Conservation (phyloP, 257 asterid species). For the Solanum boliviense region DNA sequence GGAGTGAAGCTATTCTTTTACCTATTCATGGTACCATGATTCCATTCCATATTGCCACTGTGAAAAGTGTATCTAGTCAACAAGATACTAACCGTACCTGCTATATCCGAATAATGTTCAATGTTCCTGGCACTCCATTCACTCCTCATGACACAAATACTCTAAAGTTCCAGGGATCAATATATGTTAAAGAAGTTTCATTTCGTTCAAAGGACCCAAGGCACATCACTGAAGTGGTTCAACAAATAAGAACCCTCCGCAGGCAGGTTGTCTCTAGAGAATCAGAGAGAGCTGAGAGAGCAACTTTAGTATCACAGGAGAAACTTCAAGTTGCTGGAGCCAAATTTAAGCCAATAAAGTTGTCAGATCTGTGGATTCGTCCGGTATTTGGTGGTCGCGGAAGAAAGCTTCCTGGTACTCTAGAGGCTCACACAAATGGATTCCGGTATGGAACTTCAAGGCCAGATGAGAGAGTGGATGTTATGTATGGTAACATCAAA, state of each 20-base stretch:
- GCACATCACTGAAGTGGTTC: conserved; percentile 20
- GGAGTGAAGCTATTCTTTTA: conserved; percentile 14
- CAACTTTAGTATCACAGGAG: conserved; percentile 17
- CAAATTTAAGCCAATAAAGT: conserved; percentile 15
- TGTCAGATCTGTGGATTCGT: conserved; percentile 10
- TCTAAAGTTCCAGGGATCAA: conserved; percentile 13
- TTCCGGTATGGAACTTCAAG: conserved; percentile 18
- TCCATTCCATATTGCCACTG: conserved; percentile 19
- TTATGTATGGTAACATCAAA: conserved; percentile 17
- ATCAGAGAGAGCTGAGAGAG: conserved; percentile 18
- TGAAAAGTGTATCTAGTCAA: conserved; percentile 22
- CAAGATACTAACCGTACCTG: conserved; percentile 23
- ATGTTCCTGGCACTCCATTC: conserved; percentile 15
- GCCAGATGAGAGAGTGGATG: conserved; percentile 11
- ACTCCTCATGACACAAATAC: conserved; percentile 12
- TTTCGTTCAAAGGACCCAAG: conserved; percentile 19
- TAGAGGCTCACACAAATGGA: conserved; percentile 19
- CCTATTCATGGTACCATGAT: conserved; percentile 18
- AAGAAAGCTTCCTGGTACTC: conserved; percentile 14
- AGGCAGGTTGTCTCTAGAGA: conserved; percentile 20
- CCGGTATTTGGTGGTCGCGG: conserved; percentile 22
- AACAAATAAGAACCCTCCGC: conserved; percentile 12
- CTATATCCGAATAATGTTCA: conserved; percentile 16
- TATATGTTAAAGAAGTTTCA: conserved; percentile 18
- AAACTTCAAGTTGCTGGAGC: conserved; percentile 17